Percentiles rank a stretch among this genome's conserved stretches.
Evolutionary conservation across 257 asterid genomes (phyloP).

Genomic region (Anisodus tanguticus): DNA sequence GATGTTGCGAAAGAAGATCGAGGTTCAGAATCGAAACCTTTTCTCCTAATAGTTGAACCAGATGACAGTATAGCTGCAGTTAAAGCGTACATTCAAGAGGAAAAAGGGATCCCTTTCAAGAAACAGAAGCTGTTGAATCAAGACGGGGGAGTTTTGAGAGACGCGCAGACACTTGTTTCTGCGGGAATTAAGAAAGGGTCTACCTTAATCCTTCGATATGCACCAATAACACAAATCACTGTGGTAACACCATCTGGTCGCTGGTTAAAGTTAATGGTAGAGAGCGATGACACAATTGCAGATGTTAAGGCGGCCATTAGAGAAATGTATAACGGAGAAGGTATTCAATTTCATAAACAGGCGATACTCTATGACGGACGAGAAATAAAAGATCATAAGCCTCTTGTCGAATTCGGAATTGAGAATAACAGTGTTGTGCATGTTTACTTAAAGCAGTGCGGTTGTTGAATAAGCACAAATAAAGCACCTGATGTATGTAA

Average conservation of each 20-base stretch:
- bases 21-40: neutral
- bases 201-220: neutral
- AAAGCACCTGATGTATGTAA: too few species aligned
- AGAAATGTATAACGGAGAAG: neutral
- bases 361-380: neutral
- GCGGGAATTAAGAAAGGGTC: neutral
- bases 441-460: neutral
- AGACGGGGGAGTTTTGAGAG: neutral
- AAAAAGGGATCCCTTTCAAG: neutral
- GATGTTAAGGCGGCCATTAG: neutral
- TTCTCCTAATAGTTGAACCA: neutral
- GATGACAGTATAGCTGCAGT: neutral
- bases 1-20: too few species aligned
- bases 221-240: neutral
- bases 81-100: neutral
- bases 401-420: neutral
- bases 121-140: neutral
- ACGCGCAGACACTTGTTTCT: neutral
- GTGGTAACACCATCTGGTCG: neutral
- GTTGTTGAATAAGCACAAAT: neutral
- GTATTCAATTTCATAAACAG: neutral
- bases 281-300: neutral
- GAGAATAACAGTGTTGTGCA: neutral
- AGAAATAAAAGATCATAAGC: neutral
- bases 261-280: neutral